Evolutionary conservation across 257 asterid genomes (phyloP).

Genomic region (Salvia splendens): DNA sequence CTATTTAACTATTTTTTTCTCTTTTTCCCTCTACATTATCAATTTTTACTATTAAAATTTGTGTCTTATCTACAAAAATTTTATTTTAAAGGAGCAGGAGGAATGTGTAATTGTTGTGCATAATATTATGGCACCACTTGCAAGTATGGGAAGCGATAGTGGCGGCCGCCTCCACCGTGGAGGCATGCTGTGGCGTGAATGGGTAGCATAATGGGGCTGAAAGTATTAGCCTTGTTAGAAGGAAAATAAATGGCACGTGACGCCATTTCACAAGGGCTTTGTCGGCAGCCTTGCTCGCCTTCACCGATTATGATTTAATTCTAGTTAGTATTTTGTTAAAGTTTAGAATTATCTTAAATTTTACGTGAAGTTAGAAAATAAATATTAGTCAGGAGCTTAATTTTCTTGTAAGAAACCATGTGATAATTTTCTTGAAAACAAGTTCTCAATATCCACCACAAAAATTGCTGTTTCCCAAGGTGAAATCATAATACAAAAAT

Average conservation of each 20-base stretch:
- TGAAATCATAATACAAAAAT: neutral
- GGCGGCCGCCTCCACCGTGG: conserved; percentile 39
- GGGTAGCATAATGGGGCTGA: conserved; percentile 35
- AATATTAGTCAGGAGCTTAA: neutral
- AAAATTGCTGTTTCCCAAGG: neutral
- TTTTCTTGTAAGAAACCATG: neutral
- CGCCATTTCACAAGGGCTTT: neutral
- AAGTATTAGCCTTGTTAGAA: conserved; percentile 25
- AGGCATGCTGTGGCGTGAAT: conserved; percentile 40
- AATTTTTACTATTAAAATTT: too few species aligned
- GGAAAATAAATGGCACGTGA: conserved; percentile 14
- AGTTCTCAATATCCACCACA: neutral
- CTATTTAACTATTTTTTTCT: too few species aligned
- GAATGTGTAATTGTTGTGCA: neutral
- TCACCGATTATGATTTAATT: neutral
- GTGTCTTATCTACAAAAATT: too few species aligned
- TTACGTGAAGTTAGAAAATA: neutral
- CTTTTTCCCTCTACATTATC: too few species aligned
- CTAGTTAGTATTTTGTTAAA: neutral
- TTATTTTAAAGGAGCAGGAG: too few species aligned
- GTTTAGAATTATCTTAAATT: neutral
- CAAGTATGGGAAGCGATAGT: conserved; percentile 40
- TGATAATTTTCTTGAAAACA: neutral
- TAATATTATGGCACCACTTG: conserved; percentile 28
- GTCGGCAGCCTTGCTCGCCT: conserved; percentile 19